Base-by-base conservation (phyloP, 2,329 filamentous ascomycete species). In the Alternaria consortialis region DNA sequence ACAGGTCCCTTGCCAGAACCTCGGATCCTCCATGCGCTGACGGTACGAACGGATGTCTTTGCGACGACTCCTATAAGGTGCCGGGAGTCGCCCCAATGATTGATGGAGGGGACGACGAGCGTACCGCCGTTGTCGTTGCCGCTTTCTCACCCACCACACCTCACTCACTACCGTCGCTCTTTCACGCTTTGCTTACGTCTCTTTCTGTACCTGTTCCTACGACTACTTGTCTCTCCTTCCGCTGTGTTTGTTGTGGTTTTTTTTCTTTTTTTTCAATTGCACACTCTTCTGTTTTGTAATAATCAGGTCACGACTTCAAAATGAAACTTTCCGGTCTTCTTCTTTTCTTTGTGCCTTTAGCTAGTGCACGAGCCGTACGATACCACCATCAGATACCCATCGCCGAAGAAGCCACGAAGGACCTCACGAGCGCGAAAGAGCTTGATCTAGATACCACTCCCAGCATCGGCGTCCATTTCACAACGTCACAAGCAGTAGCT, bases 381-480 rank as follows among this genome's bases (percentile, higher is more conserved):
- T 44, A 52, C n/a, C 55, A 51, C 12, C 55, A 56, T 29, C 63
- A 67, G 20, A 34, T 56, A 51, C 58, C 64, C 13, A 47, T 60
- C 7, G 11, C 34, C 36, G 56, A 29, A 27, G 31, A 51, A 4
- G 31, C 42, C 32, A 34, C 29, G 12, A 12, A 53, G 27, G 17
- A 55, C n/a, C 43, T 31, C 15, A n/a, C 43, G 20, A 27, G 3
- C 31, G 15, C 15, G 32, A 40, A 60, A 51, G 23, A 20, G 12
- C 15, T 34, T 4, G 46, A 17, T 4, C 11, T 65, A n/a, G 48
- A 63, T 27, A 23, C 29, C 36, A 39, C 52, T 12, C 63, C 67
- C 9, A 66, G 55, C 27, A 63, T 75, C 44, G 72, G 72, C 11
- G 56, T 75, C 15, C 72, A 75, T 50, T 74, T 75, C 25, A 71